Evolutionary conservation across 1,284 basidiomycete species (phyloP), one percentile per base, ranked within the genome.

Genomic region (Anthracocystis setariae): DNA sequence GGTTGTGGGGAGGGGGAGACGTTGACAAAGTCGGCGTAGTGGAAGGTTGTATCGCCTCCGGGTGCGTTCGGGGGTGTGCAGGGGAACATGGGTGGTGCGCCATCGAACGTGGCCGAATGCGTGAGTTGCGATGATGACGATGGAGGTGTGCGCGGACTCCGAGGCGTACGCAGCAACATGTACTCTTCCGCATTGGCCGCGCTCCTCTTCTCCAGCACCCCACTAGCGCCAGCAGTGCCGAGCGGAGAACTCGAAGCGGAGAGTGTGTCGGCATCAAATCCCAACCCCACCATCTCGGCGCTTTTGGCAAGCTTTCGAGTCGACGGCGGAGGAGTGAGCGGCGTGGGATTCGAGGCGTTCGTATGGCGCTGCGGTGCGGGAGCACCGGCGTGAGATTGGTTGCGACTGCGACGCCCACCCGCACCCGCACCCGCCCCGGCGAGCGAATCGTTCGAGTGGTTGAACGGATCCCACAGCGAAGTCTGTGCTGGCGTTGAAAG

Each of bases 1-100:
- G 74, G 74, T 44, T 77, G 73, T 2, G 74, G 74, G 21, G 46
- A 51, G 8, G 74, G 74, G 8, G 65, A 70, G 15, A 74, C 72
- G 40, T 75, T 74, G 21, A 77, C 62, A 27, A 74, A 77, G 25
- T 74, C 74, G n/a, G 69, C 69, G 32, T 74, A 74, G 59, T 52
- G 50, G 27, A 77, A 74, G n/a, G 59, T 62, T 4, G 73, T 62
- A 13, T 74, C 74, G 18, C 70, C 62, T 24, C 71, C 56, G 8
- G 66, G 45, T 23, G 73, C 51, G 35, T 63, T 50, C 3, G 55
- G 58, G 25, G 67, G 56, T 8, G 55, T 58, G 2, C 44, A 40
- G 8, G 62, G 46, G 20, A 49, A 38, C 8, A 37, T 9, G n/a
- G 8, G 5, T 37, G 39, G 24, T 15, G 23, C 18, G 2, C 8